Percentiles rank a stretch among this genome's conserved stretches.
phyloP scores from a whole-genome alignment of 805 yeast species.

The Myxozyma nipponensis region DNA sequence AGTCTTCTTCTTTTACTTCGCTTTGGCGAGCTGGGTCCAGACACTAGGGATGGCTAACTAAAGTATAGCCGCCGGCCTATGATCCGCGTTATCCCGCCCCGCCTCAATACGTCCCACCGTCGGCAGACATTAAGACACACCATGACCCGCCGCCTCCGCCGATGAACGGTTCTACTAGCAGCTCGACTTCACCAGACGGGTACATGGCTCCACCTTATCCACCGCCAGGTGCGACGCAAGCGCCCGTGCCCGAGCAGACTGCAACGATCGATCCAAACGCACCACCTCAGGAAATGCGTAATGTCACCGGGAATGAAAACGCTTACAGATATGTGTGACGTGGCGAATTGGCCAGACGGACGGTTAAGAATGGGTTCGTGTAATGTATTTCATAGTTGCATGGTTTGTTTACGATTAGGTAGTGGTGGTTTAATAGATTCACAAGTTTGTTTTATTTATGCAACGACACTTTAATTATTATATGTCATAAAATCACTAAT shows the following conservation, averaged over 20 bases:
- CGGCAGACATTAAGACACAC: constrained; percentile 6
- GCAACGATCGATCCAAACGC: background rate
- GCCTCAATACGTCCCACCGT: constrained; percentile 12
- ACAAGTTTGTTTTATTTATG: background rate
- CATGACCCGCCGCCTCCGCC: background rate
- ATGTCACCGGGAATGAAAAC: background rate
- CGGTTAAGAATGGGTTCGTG: too few relatives aligned
- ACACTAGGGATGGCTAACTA: too few relatives aligned
- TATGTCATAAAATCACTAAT: too few relatives aligned
- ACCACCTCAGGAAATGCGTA: background rate
- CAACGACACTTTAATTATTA: too few relatives aligned
- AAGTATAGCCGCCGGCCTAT: constrained; percentile 26
- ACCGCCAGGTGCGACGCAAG: background rate
- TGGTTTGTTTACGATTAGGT: too few relatives aligned
- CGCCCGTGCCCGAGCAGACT: background rate
- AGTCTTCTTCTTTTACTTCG: background rate
- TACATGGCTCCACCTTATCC: background rate
- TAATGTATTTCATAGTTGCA: too few relatives aligned
- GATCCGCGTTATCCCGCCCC: constrained; percentile 25
- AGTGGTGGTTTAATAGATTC: background rate
- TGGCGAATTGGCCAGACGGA: too few relatives aligned
- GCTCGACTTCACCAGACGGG: background rate
- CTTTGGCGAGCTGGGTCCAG: too few relatives aligned
- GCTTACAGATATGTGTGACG: background rate
- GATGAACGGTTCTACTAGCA: background rate